A percentile compares a stretch with the other conserved stretches of the same genome.
These are phyloP conservation scores for Fragaria vesca DNA, from an alignment of 306 rosid species.

Conservation along the genomic window DNA sequence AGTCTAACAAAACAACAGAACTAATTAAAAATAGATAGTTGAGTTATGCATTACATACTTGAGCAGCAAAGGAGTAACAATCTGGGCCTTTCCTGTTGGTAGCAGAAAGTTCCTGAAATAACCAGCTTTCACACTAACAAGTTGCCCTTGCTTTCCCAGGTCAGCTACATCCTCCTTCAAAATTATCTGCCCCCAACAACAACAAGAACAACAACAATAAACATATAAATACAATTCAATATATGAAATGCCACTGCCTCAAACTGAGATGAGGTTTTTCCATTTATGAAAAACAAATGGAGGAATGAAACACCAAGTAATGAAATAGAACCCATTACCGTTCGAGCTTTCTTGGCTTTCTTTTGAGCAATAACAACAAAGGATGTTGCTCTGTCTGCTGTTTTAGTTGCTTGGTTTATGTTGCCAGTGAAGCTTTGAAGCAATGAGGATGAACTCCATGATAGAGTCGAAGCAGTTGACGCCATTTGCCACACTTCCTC, in stretches of 20 bases:
- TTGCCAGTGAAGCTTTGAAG: conserved; percentile 38
- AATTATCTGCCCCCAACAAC: conserved; percentile 51
- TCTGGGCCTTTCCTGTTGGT: conserved; percentile 75
- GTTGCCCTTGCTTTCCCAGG: conserved; percentile 76
- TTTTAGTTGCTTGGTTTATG: conserved; percentile 38
- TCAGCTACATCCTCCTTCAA: conserved; percentile 72
- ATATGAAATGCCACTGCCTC: neutral
- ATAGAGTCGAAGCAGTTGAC: conserved; percentile 54
- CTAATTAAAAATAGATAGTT: neutral
- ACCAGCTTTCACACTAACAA: conserved; percentile 75
- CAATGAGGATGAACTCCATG: conserved; percentile 59
- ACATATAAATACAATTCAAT: neutral
- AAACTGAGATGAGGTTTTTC: conserved; percentile 7
- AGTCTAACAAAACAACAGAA: neutral
- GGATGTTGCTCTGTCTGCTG: conserved; percentile 27
- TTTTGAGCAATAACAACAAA: conserved; percentile 65
- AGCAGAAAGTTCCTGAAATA: conserved; percentile 73
- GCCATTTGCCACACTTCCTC: conserved; percentile 48
- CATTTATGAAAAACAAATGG: neutral
- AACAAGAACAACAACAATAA: neutral
- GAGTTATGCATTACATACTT: conserved; percentile 75
- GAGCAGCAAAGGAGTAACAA: conserved; percentile 72
- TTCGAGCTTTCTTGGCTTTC: conserved; percentile 72
- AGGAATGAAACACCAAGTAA: neutral
- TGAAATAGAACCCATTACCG: conserved; percentile 46